Evolutionary conservation across 192 early-diverging fungal species (phyloP), one percentile per base, ranked within the genome.

Genomic region (Coemansia sp.): DNA sequence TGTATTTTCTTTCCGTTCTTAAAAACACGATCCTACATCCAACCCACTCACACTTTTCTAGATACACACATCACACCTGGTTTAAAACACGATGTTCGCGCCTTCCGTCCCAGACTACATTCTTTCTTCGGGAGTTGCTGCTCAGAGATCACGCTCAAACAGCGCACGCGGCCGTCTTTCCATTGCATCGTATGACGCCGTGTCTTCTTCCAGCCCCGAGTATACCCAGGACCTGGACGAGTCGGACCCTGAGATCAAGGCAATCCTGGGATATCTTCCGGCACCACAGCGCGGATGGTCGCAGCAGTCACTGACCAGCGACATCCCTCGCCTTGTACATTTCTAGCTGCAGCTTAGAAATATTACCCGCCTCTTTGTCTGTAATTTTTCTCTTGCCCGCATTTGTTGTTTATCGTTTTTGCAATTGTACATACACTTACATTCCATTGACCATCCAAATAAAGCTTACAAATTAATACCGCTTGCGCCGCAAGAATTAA

Each of bases 261-360:
- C 76, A 14, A 72, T 83, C 0, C 64, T 83, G 41, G 75, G 80
- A 23, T 72, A 72, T 24, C 62, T 83, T 4, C 62, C 73, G 14
- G 62, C 80, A 2, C 60, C 80, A 12, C 72, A 70, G 65, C 68
- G 66, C 41, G 65, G 63, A 48, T 72, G 65, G 72, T 23, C 66
- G 34, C 72, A 72, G 46, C 58, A 70, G 18, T 59, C 57, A 4
- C 59, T 65, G n/a, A 34, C 59, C 35, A 67, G 58, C 56, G 76
- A 75, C 18, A 65, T 66, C 18, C 81, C 81, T 5, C 81, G 81
- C 23, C 60, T 83, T 24, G 67, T 83, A n/a, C 67, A 77, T 38
- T 77, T 83, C 49, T 83, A 72, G 66, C 15, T 7, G 1, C 6
- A 24, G 24, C 14, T 26, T 53, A 53, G 35, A 35, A 18, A 26